These are phyloP conservation scores for Phytophthora syringae DNA, from an alignment of 352 stramenopile species.

Conservation along the genomic window DNA sequence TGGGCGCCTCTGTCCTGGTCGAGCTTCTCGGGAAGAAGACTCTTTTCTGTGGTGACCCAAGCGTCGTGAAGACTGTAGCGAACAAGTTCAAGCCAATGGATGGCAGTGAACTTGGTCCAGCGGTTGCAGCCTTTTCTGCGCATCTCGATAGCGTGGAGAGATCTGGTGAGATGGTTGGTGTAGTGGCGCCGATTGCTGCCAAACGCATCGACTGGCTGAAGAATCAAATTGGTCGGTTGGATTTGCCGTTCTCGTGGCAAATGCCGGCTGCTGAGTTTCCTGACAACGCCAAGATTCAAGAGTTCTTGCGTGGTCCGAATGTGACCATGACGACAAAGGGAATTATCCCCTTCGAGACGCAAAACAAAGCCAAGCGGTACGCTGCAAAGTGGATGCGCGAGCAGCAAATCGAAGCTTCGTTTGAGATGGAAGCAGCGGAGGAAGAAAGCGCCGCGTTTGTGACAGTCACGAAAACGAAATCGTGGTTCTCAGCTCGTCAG, in stretches of 20 bases:
- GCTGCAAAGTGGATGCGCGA: conserved; percentile 7
- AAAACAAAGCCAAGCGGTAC: conserved; percentile 1
- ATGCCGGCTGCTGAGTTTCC: conserved; percentile 16
- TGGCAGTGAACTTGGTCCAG: background rate
- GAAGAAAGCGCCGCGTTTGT: background rate
- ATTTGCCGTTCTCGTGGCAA: conserved; percentile 21
- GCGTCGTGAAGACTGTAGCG: background rate
- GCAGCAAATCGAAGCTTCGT: conserved; percentile 15
- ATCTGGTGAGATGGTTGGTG: background rate
- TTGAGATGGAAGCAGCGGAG: background rate
- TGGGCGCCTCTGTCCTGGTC: background rate
- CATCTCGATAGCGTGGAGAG: background rate
- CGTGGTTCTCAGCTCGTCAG: too few species aligned
- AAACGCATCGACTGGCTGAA: conserved; percentile 11
- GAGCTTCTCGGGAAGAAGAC: background rate
- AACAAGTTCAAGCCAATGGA: background rate
- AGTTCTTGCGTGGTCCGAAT: conserved; percentile 17
- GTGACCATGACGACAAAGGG: conserved; percentile 1
- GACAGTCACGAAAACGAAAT: conserved; percentile 9
- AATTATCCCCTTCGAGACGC: background rate
- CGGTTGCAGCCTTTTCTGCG: background rate
- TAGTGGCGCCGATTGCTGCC: conserved; percentile 6
- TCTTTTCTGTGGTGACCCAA: background rate
- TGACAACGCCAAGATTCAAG: conserved; percentile 10
- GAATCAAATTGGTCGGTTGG: background rate